Evolutionary conservation across 768 basidiomycete genomes (phyloP).

Genomic region (Artomyces pyxidatus): DNA sequence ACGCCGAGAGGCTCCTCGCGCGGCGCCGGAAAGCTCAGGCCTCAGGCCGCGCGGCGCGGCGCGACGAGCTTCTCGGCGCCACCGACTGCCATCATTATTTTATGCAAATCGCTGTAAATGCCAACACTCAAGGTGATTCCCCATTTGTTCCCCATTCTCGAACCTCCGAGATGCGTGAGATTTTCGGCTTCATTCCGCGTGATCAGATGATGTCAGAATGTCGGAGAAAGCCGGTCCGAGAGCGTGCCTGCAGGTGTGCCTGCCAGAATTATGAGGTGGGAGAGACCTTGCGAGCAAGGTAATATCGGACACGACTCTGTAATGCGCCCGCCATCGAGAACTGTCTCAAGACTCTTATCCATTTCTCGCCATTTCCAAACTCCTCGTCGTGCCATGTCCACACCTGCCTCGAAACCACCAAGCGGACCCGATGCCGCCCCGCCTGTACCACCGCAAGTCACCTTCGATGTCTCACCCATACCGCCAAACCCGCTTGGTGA

Average conservation of each 20-base stretch:
- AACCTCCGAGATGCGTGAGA: too few relatives aligned
- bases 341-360: constrained; percentile 2
- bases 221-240: neutral
- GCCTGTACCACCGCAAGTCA: constrained; percentile 1
- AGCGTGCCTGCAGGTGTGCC: neutral
- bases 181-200: too few relatives aligned
- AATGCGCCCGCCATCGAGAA: constrained; percentile 5
- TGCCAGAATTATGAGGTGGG: neutral
- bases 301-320: too few relatives aligned
- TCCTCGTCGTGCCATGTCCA: neutral
- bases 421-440: neutral
- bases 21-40: too few relatives aligned
- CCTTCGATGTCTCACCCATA: constrained; percentile 47
- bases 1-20: too few relatives aligned
- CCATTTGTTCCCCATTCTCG: too few relatives aligned
- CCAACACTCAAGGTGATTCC: too few relatives aligned
- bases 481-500: constrained; percentile 63
- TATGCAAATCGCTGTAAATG: too few relatives aligned
- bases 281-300: neutral
- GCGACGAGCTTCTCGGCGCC: too few relatives aligned
- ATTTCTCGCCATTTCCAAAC: neutral
- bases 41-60: too few relatives aligned
- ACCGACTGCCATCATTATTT: too few relatives aligned
- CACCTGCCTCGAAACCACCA: neutral
- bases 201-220: too few relatives aligned